Base-by-base conservation (phyloP, 148 eudicot species). In the Vaccinium vitisidaea region DNA sequence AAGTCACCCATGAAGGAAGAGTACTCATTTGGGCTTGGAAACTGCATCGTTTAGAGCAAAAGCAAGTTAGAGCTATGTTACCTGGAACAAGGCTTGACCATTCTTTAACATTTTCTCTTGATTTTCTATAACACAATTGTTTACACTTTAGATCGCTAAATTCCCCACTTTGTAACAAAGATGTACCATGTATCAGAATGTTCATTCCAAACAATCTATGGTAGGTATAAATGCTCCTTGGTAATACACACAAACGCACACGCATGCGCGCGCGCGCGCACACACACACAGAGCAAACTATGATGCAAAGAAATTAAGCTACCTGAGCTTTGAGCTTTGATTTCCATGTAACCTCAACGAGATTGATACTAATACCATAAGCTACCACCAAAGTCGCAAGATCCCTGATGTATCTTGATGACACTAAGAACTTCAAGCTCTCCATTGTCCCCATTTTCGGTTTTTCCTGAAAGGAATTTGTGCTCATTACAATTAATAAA, bases 281-380 rank as follows among this genome's bases (percentile, higher is more conserved):
- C 73, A 4, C 32, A 12, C 36, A 67, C 39, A 67, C 36, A 50
- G 48, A 16, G 25, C 23, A 69, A 25, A 59, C 21, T 15, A 30
- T 21, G 65, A 82, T 12, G 36, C 50, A 53, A 36, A 54, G 53
- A 71, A 54, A 53, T 36, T n/a, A 8, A 73, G 10, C 84, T 82
- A 97, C 99, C 98, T 97, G 99, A 84, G 99, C 98, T 89, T 97
- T 97, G 85, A 97, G 99, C 93, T 97, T 97, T 16, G 99, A 95
- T 88, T 97, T 97, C 99, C 99, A 97, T 50, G 99, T 97, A 83
- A 97, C 99, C 92, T 97, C 99, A 14, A 97, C 99, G 56, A 97
- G 98, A 87, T 97, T 95, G 48, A 97, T 95, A 90, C 98, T 94
- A 79, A 97, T 95, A 86, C 99, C 99, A 65, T 97, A 97, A 53